phyloP scores from a whole-genome alignment of 1,139 yeast species.

The Diutina mesorugosa region DNA sequence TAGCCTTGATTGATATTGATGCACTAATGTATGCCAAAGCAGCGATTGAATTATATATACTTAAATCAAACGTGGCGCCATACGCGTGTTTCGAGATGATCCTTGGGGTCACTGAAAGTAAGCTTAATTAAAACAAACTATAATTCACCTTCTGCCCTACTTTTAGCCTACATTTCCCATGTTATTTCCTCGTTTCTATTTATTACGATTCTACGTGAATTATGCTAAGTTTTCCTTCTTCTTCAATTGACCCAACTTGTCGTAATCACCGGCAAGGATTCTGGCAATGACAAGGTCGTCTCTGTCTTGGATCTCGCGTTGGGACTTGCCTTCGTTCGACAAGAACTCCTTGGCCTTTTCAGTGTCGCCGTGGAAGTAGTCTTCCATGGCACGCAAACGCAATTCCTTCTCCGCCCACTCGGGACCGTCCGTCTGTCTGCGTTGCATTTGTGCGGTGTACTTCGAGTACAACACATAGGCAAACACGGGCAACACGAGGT shows the following conservation, averaged over 20 bases:
- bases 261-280: conserved; percentile 77
- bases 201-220: neutral
- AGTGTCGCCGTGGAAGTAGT: conserved; percentile 45
- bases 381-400: conserved; percentile 67
- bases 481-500: conserved; percentile 55
- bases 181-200: neutral
- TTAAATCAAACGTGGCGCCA: too few species aligned
- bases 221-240: conserved; percentile 17
- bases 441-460: conserved; percentile 32
- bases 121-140: too few species aligned
- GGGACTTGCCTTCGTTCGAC: conserved; percentile 42
- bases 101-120: too few species aligned
- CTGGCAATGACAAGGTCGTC: conserved; percentile 75
- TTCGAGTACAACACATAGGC: conserved; percentile 30
- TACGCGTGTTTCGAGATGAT: too few species aligned
- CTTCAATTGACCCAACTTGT: conserved; percentile 60
- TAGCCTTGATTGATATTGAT: too few species aligned
- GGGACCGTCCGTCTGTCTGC: conserved; percentile 32
- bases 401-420: conserved; percentile 84
- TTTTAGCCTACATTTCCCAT: neutral
- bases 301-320: conserved; percentile 51
- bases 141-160: too few species aligned
- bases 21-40: too few species aligned
- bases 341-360: conserved; percentile 46
- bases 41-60: too few species aligned